Evolutionary conservation across 805 yeast species (phyloP), one percentile per base, ranked within the genome.

Genomic region (Wickerhamiella allomyrinae): DNA sequence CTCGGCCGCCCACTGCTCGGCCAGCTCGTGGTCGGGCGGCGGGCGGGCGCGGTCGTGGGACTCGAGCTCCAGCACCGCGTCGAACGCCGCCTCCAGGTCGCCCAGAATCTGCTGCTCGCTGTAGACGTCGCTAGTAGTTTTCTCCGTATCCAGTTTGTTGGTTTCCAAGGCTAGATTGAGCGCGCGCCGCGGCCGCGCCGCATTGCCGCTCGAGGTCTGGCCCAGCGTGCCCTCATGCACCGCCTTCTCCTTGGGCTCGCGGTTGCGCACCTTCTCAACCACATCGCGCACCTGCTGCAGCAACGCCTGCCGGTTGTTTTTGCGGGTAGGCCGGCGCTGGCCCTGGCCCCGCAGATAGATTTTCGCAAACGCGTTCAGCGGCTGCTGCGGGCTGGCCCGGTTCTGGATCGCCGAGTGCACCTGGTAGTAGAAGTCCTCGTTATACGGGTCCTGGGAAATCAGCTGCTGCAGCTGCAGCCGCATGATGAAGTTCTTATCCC

Each of bases 231-330:
- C 95, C 55, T 79, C 94, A 35, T 71, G 68, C 23, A 76, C 74
- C 52, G 74, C 75, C 48, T 71, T 77, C 34, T 71, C 70, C 62
- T 77, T 77, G 41, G 84, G 80, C 65, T 85, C 75, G 39, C 73
- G 73, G 49, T 70, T 68, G 58, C 84, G 83, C 20, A 96, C 98
- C 31, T 84, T 89, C 42, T 89, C 82, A 14, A 89, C 96, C 13
- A 97, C 97, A 55, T 82, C 84, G 57, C 86, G 93, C 41, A 89
- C 95, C 66, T 89, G 97, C 59, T 86, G 95, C 65, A 89, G 96
- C 95, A 91, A 84, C 69, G 96, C 78, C 67, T 84, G 48, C 31
- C 59, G 43, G 42, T 53, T 53, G 47, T 52, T 29, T 37, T 63
- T 53, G 43, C 83, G 67, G 62, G 91, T 74, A 62, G 84, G 94